phyloP scores from a whole-genome alignment of 768 basidiomycete species.

The Polyporus arcularius region DNA sequence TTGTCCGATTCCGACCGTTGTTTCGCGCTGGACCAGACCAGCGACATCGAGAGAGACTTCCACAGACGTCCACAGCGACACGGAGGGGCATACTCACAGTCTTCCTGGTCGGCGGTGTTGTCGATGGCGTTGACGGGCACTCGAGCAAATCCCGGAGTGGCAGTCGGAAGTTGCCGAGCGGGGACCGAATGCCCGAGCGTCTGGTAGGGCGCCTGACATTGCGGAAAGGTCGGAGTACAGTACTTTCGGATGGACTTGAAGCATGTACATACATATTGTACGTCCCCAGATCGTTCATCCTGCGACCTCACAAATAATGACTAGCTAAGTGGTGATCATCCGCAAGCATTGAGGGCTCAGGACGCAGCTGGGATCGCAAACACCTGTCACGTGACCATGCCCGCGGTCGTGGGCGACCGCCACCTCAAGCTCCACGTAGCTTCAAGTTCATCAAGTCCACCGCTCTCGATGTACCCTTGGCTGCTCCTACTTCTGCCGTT shows the following conservation, averaged over 20 bases:
- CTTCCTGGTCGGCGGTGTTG: slow-evolving; percentile 33
- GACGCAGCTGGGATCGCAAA: not conserved
- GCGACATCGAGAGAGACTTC: slow-evolving; percentile 13
- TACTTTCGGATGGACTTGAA: no score
- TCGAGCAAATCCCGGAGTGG: slow-evolving; percentile 19
- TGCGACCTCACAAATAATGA: no score
- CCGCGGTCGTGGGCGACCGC: slow-evolving; percentile 6
- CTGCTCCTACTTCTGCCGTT: slow-evolving; percentile 26
- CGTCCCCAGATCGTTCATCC: no score
- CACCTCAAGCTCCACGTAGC: slow-evolving; percentile 14
- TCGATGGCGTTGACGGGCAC: slow-evolving; percentile 24
- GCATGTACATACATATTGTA: no score
- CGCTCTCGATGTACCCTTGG: slow-evolving; percentile 27
- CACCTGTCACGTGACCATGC: slow-evolving; percentile 11
- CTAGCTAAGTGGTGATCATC: no score
- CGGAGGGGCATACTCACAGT: slow-evolving; percentile 33
- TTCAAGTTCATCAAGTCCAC: not conserved
- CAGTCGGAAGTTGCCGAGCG: slow-evolving; percentile 20
- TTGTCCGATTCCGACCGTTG: slow-evolving; percentile 19
- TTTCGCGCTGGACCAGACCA: slow-evolving; percentile 16
- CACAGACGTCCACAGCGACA: slow-evolving; percentile 6
- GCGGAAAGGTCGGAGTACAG: no score
- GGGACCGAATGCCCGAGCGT: slow-evolving; percentile 11
- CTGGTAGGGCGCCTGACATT: not conserved
- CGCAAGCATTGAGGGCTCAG: not conserved